These are phyloP conservation scores for Magnaporthiopsis rhizophila DNA, from an alignment of 2,329 filamentous ascomycete genomes.

Conservation along the genomic window DNA sequence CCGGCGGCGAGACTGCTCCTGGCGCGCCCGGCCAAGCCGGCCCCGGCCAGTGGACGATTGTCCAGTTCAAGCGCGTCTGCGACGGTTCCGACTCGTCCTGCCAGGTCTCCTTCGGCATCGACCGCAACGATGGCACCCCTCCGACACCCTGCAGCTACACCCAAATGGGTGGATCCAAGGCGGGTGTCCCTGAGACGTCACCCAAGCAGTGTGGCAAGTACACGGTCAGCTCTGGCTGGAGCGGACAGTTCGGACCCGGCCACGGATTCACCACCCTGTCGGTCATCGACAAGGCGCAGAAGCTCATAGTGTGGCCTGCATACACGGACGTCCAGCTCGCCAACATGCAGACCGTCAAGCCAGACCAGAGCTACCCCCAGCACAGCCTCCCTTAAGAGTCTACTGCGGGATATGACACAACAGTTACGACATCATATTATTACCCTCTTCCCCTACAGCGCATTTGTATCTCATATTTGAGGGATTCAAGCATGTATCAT, in stretches of 20 bases:
- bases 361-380: slow-evolving; percentile 34
- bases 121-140: slow-evolving; percentile 20
- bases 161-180: slow-evolving; percentile 24
- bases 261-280: slow-evolving; percentile 48
- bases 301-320: slow-evolving; percentile 41
- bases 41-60: slow-evolving; percentile 34
- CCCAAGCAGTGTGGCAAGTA: slow-evolving; percentile 35
- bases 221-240: slow-evolving; percentile 46
- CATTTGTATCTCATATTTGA: too few relatives aligned
- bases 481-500: too few relatives aligned
- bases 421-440: too few relatives aligned
- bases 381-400: slow-evolving; percentile 1
- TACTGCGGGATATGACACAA: too few relatives aligned
- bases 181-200: slow-evolving; percentile 25
- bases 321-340: slow-evolving; percentile 45
- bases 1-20: not conserved
- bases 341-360: slow-evolving; percentile 34
- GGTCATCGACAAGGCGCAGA: slow-evolving; percentile 34
- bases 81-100: slow-evolving; percentile 28
- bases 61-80: slow-evolving; percentile 31
- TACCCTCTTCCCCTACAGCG: too few relatives aligned
- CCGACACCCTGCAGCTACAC: slow-evolving; percentile 30
- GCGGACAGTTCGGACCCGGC: slow-evolving; percentile 42
- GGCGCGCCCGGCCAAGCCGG: slow-evolving; percentile 10
- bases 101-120: slow-evolving; percentile 36